phyloP scores from a whole-genome alignment of 1,284 basidiomycete genomes.

The Porogramme epimiltina region DNA sequence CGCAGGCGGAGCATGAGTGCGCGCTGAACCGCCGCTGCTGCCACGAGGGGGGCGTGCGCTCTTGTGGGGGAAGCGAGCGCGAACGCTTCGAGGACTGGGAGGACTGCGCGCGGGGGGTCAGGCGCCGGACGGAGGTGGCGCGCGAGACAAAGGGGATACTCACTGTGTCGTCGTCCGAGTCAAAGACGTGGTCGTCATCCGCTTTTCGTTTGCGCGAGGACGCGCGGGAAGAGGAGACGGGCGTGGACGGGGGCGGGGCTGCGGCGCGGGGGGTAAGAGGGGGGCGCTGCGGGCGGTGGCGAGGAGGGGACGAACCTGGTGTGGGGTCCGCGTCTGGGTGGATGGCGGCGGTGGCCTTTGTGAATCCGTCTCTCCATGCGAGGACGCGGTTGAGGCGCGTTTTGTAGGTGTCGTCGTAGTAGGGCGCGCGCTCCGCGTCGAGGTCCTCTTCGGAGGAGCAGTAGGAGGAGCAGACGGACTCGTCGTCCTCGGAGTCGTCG shows the following conservation, averaged over 20 bases:
- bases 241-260: slow-evolving; percentile 20
- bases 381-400: slow-evolving; percentile 56
- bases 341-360: slow-evolving; percentile 24
- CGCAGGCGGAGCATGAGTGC: slow-evolving; percentile 68
- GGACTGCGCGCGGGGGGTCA: slow-evolving; percentile 34
- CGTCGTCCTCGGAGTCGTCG: slow-evolving; percentile 42
- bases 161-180: slow-evolving; percentile 49
- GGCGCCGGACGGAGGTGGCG: slow-evolving; percentile 7
- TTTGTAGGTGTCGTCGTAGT: slow-evolving; percentile 53
- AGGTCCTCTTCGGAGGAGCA: slow-evolving; percentile 59
- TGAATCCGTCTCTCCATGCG: slow-evolving; percentile 56
- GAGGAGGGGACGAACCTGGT: slow-evolving; percentile 21
- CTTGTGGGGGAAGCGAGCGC: slow-evolving; percentile 21
- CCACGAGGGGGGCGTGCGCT: slow-evolving; percentile 18
- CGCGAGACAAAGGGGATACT: slow-evolving; percentile 26
- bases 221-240: slow-evolving; percentile 22
- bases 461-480: slow-evolving; percentile 55
- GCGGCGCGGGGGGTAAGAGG: slow-evolving; percentile 6
- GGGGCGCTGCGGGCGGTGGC: slow-evolving; percentile 7
- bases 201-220: slow-evolving; percentile 47
- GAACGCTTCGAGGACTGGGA: slow-evolving; percentile 50
- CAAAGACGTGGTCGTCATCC: slow-evolving; percentile 35
- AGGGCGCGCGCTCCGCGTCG: slow-evolving; percentile 30
- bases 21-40: slow-evolving; percentile 30
- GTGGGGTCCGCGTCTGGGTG: slow-evolving; percentile 21